A percentile compares a stretch with the other conserved stretches of the same genome.
Conservation (phyloP, 1,284 basidiomycete genomes). For the Amylostereum areolatum region DNA sequence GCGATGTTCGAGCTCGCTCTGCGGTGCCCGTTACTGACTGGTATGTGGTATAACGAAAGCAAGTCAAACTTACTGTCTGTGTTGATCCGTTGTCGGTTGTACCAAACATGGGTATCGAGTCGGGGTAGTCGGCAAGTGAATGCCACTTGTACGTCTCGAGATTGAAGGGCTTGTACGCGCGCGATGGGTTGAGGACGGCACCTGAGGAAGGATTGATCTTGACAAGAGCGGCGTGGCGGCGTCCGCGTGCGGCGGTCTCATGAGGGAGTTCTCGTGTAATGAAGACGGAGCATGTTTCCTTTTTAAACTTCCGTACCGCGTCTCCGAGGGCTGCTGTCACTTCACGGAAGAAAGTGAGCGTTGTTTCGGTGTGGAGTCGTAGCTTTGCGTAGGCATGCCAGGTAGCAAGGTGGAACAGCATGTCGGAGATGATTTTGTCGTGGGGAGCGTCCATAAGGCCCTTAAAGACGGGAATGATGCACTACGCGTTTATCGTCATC, state of each 20-base stretch:
- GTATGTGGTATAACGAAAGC: neutral
- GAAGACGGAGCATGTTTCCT: slow-evolving; percentile 7
- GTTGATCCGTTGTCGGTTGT: slow-evolving; percentile 4
- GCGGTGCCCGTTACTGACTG: neutral
- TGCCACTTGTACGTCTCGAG: slow-evolving; percentile 5
- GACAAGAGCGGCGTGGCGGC: neutral
- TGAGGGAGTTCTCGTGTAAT: neutral
- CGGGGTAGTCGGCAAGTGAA: neutral
- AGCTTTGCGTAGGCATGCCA: slow-evolving; percentile 26
- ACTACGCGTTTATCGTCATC: neutral
- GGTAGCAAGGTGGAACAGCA: slow-evolving; percentile 18
- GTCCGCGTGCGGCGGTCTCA: neutral
- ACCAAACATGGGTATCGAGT: neutral
- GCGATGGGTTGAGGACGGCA: too few relatives aligned
- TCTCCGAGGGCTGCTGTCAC: slow-evolving; percentile 13
- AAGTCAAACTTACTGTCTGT: slow-evolving; percentile 16
- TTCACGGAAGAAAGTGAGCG: slow-evolving; percentile 12
- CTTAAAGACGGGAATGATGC: slow-evolving; percentile 8
- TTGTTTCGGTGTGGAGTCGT: slow-evolving; percentile 22
- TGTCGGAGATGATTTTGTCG: slow-evolving; percentile 12
- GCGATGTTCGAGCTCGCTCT: slow-evolving; percentile 12
- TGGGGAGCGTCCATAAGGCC: slow-evolving; percentile 19
- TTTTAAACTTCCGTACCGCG: slow-evolving; percentile 12
- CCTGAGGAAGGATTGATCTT: neutral
- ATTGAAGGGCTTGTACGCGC: neutral